Percentiles rank a stretch among this genome's conserved stretches.
Conservation (phyloP, 2,329 filamentous ascomycete species). For the Pseudopithomyces maydicus region DNA sequence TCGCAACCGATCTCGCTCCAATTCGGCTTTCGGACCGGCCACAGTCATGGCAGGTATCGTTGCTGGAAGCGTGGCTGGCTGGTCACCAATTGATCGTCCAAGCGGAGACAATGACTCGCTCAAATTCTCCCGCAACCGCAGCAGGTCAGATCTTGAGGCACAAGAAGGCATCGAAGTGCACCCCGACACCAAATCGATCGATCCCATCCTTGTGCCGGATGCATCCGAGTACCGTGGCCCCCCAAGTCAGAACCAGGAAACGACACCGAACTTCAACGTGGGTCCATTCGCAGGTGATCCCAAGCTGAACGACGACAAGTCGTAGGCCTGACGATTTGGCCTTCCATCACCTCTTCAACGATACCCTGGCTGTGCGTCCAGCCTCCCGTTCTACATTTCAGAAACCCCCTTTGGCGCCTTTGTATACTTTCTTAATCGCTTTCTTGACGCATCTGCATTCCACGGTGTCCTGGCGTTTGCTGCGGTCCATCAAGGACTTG, state of each 20-base stretch:
- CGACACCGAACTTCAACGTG: slow-evolving; percentile 50
- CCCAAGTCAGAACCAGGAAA: slow-evolving; percentile 51
- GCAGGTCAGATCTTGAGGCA: slow-evolving; percentile 48
- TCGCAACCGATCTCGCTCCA: slow-evolving; percentile 69
- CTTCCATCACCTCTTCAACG: background rate
- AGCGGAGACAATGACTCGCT: slow-evolving; percentile 49
- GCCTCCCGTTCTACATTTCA: background rate
- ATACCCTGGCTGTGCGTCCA: slow-evolving; percentile 1
- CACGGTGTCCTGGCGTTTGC: slow-evolving; percentile 14
- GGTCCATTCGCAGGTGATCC: slow-evolving; percentile 51
- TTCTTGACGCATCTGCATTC: slow-evolving; percentile 8
- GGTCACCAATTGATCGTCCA: slow-evolving; percentile 70
- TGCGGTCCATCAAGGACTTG: background rate
- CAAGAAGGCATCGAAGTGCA: slow-evolving; percentile 54
- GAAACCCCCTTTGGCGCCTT: background rate
- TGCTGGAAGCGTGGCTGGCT: slow-evolving; percentile 75
- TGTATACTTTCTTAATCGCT: slow-evolving; percentile 10
- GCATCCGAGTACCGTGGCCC: slow-evolving; percentile 46
- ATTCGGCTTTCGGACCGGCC: slow-evolving; percentile 74
- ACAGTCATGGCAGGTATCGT: slow-evolving; percentile 85
- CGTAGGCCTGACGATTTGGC: slow-evolving; percentile 8
- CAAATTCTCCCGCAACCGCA: slow-evolving; percentile 41
- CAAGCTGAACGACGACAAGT: slow-evolving; percentile 31
- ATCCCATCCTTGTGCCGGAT: slow-evolving; percentile 52
- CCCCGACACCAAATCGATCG: slow-evolving; percentile 54